Evolutionary conservation across 768 basidiomycete genomes (phyloP).

Genomic region (Austroboletus festivus): DNA sequence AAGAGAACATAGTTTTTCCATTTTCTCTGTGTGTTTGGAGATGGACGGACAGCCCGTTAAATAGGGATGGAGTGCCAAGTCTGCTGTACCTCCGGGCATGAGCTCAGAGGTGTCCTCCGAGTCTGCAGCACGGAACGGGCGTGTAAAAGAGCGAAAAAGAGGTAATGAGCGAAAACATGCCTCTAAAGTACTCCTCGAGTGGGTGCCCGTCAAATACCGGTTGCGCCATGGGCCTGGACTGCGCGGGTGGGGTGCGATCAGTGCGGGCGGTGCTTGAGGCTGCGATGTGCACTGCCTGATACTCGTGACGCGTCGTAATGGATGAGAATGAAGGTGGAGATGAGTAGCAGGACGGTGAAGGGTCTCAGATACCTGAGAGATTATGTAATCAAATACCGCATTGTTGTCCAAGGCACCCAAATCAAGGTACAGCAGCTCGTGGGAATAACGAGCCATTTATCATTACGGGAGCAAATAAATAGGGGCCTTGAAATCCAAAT

Average conservation of each 20-base stretch:
- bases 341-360: no score
- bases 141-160: conserved; percentile 8
- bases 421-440: no score
- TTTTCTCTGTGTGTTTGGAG: conserved; percentile 21
- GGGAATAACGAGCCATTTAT: no score
- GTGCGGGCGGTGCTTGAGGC: no score
- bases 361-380: no score
- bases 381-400: no score
- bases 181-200: conserved; percentile 67
- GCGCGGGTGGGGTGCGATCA: no score
- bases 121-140: conserved; percentile 38
- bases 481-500: no score
- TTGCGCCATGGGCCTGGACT: conserved; percentile 60
- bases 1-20: conserved; percentile 27
- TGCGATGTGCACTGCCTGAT: conserved; percentile 23
- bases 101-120: conserved; percentile 53
- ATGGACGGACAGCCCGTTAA: conserved; percentile 4
- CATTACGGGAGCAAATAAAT: no score
- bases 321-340: conserved; percentile 18
- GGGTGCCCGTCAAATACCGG: conserved; percentile 76
- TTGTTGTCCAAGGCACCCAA: no score
- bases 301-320: conserved; percentile 22
- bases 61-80: conserved; percentile 28
- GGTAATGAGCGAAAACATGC: conserved; percentile 31
- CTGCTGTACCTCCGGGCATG: conserved; percentile 54